These are phyloP conservation scores for Fusarium sp. DNA, from an alignment of 2,329 filamentous ascomycete species.

Conservation along the genomic window DNA sequence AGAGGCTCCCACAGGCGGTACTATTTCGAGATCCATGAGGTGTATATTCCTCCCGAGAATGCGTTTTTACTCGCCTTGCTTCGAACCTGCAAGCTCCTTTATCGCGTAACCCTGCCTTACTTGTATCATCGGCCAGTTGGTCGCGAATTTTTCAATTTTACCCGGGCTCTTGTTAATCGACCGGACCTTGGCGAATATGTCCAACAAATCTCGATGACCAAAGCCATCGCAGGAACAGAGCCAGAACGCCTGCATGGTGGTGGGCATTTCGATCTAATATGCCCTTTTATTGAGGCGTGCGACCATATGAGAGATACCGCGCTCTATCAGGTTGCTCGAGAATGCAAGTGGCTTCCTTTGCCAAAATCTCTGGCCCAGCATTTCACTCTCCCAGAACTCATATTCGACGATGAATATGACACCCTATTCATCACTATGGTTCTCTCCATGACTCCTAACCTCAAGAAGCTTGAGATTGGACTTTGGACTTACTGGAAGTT, in stretches of 20 bases:
- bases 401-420: not conserved
- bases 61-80: not conserved
- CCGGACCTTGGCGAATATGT: not conserved
- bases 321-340: not conserved
- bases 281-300: not conserved
- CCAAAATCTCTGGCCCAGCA: not conserved
- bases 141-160: rapidly evolving
- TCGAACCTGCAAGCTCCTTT: not conserved
- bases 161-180: rapidly evolving
- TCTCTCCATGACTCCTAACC: not conserved
- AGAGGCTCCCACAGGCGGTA: not conserved
- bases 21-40: rapidly evolving
- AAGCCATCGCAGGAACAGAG: no score
- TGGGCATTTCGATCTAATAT: no score
- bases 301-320: not conserved
- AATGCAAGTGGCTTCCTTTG: not conserved
- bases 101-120: not conserved
- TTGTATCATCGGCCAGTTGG: not conserved
- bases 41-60: rapidly evolving
- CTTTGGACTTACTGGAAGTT: rapidly evolving
- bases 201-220: not conserved
- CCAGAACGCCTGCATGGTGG: no score
- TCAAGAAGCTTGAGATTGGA: not conserved
- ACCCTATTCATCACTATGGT: not conserved
- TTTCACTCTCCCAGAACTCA: not conserved